phyloP scores from a whole-genome alignment of 352 stramenopile genomes.

The Elongisporangium undulatum region DNA sequence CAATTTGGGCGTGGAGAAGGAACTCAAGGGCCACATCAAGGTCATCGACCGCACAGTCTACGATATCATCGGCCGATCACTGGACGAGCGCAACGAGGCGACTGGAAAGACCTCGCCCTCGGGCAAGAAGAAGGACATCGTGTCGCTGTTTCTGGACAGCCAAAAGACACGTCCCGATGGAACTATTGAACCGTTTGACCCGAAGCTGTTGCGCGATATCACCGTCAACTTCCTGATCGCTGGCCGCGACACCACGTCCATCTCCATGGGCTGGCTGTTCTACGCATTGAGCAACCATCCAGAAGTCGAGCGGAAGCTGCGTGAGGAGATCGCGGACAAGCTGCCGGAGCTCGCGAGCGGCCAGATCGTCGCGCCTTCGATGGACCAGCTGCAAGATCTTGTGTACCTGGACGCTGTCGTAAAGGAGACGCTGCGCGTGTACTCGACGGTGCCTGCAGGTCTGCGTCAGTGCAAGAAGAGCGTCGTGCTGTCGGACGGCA shows the following conservation, averaged over 20 bases:
- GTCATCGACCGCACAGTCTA: conserved; percentile 30
- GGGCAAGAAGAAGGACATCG: conserved; percentile 9
- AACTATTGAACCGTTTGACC: conserved; percentile 15
- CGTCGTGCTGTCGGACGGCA: conserved; percentile 50
- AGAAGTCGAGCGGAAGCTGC: conserved; percentile 20
- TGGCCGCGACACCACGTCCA: conserved; percentile 39
- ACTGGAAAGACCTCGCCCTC: background rate
- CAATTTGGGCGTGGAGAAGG: conserved; percentile 25
- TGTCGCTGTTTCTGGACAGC: conserved; percentile 13
- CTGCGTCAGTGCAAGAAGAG: conserved; percentile 34
- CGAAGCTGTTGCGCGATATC: conserved; percentile 31
- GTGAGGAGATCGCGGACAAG: conserved; percentile 15
- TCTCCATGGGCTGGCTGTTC: conserved; percentile 37
- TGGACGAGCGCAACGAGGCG: conserved; percentile 13
- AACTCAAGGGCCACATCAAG: conserved; percentile 25
- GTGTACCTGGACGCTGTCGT: conserved; percentile 19
- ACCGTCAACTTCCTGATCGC: conserved; percentile 48
- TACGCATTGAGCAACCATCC: conserved; percentile 34
- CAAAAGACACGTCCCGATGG: conserved; percentile 13
- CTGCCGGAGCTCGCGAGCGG: conserved; percentile 2
- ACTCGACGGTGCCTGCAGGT: conserved; percentile 36
- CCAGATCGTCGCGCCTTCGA: background rate
- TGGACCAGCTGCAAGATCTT: conserved; percentile 7
- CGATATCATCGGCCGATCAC: conserved; percentile 27
- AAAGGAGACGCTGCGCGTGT: conserved; percentile 25